These are phyloP conservation scores for Pyropia yezoensis DNA, from an alignment of 23 red algal genomes.

Conservation along the genomic window DNA sequence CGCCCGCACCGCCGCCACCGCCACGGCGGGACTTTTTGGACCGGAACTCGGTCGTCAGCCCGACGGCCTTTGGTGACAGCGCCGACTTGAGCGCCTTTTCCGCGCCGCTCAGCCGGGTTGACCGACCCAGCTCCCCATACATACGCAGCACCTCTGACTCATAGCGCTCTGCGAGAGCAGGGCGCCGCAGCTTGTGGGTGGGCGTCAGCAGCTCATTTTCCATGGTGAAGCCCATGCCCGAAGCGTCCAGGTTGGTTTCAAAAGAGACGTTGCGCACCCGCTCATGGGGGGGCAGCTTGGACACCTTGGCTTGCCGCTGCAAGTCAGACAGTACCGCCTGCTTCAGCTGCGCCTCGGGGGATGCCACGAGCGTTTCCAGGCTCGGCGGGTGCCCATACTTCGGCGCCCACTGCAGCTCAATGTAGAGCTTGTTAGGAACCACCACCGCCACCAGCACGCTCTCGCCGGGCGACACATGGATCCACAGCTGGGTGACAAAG, in stretches of 20 bases:
- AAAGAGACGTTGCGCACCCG: conserved; percentile 20
- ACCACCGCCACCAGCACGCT: conserved; percentile 34
- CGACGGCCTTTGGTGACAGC: too few species aligned
- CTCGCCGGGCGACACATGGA: conserved; percentile 19
- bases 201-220: conserved; percentile 47
- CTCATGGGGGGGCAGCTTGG: conserved; percentile 25
- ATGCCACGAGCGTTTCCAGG: neutral
- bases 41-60: neutral
- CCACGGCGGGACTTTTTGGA: too few species aligned
- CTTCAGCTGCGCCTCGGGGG: neutral
- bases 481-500: conserved; percentile 34
- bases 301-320: conserved; percentile 2
- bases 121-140: conserved; percentile 15
- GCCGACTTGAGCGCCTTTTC: too few species aligned
- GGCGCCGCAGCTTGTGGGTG: conserved; percentile 43
- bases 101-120: too few species aligned
- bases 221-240: conserved; percentile 25
- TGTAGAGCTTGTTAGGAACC: conserved; percentile 8
- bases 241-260: conserved; percentile 22
- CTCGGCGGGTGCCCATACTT: neutral
- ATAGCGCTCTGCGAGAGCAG: conserved; percentile 10
- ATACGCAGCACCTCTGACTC: conserved; percentile 15
- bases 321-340: conserved; percentile 7
- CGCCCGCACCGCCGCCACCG: too few species aligned
- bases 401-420: neutral